phyloP scores from a whole-genome alignment of 2,329 filamentous ascomycete genomes.

The Sporothrix dimorphospora region DNA sequence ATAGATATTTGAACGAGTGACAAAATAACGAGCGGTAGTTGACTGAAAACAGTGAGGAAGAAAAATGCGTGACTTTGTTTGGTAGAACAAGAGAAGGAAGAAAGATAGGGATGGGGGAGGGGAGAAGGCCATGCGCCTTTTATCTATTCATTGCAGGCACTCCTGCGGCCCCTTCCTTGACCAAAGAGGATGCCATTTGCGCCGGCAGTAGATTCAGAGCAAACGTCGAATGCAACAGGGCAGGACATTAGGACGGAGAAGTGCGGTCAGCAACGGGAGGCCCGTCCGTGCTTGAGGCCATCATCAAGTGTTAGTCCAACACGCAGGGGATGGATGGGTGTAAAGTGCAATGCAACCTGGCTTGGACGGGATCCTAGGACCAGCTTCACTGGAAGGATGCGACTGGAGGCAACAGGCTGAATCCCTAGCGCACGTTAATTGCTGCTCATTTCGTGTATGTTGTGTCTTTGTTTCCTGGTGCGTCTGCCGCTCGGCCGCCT shows the following conservation, averaged over 20 bases:
- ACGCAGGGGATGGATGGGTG: background rate
- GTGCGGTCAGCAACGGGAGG: conserved; percentile 1
- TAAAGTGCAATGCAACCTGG: conserved; percentile 7
- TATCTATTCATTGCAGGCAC: background rate
- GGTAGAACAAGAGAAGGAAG: background rate
- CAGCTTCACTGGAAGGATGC: conserved; percentile 18
- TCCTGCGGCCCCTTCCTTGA: background rate
- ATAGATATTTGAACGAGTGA: conserved; percentile 18
- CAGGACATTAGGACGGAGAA: background rate
- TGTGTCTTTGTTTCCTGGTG: background rate
- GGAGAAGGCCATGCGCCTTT: conserved; percentile 1
- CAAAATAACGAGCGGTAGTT: conserved; percentile 19
- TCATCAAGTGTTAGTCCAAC: background rate
- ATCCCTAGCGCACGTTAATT: background rate
- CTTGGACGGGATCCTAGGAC: background rate
- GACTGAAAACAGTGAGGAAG: background rate
- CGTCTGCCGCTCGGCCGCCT: conserved; percentile 11
- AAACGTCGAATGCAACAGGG: background rate
- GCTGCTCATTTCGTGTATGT: conserved; percentile 16
- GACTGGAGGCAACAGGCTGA: conserved; percentile 20
- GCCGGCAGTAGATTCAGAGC: background rate
- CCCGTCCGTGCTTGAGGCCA: background rate
- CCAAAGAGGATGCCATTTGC: background rate
- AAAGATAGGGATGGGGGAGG: background rate
- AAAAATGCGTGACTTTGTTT: background rate